Conservation (phyloP, 345 rosid species). For the Dovyalis caffra region DNA sequence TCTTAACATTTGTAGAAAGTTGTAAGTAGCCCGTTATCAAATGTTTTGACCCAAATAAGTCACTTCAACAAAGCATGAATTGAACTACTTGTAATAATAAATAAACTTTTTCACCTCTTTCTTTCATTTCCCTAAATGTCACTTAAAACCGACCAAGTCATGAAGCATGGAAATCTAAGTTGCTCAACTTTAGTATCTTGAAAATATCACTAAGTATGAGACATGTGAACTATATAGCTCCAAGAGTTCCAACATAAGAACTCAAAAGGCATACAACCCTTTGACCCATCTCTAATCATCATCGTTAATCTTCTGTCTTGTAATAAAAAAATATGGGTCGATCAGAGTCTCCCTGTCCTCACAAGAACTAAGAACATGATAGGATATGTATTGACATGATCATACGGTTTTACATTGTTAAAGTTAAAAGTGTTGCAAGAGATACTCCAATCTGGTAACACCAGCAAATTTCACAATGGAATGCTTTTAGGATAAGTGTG, state of each 20-base stretch:
- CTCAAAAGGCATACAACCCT: not conserved
- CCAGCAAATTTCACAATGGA: not conserved
- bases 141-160: not conserved
- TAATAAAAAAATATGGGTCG: not conserved
- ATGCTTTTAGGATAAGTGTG: not conserved
- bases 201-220: not conserved
- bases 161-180: not conserved
- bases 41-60: slow-evolving; percentile 2
- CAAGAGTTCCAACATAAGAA: not conserved
- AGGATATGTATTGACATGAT: not conserved
- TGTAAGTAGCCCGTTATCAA: not conserved
- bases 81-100: not conserved
- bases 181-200: not conserved
- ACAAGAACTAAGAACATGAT: not conserved
- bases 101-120: not conserved
- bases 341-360: not conserved
- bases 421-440: not conserved
- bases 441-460: not conserved
- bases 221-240: not conserved
- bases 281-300: not conserved
- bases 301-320: not conserved
- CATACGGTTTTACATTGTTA: not conserved
- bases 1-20: not conserved
- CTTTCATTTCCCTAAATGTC: not conserved
- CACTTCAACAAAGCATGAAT: not conserved